A percentile compares a stretch with the other conserved stretches of the same genome.
Conservation (phyloP, 305 asterid species). For the Solanum hybrid region DNA sequence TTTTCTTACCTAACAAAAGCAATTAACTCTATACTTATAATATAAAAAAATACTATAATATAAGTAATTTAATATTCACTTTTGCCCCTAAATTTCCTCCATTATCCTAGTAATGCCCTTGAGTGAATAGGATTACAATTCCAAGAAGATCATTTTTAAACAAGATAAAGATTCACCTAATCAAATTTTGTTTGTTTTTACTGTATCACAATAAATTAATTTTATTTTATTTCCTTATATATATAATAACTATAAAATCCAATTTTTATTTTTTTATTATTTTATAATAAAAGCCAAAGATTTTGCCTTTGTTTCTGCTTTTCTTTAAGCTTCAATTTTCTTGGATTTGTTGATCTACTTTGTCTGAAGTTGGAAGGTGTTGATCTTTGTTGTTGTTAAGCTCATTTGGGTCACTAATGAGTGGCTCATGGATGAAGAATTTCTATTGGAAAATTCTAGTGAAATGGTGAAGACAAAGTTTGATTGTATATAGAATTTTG, state of each 20-base stretch:
- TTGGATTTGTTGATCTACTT: slow-evolving; percentile 69
- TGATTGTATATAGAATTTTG: slow-evolving; percentile 16
- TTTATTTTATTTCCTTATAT: neutral
- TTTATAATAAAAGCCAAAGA: neutral
- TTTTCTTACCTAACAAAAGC: neutral
- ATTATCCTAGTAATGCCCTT: neutral
- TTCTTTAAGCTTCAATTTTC: slow-evolving; percentile 52
- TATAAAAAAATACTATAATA: neutral
- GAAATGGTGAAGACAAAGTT: slow-evolving; percentile 28
- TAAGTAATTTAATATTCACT: neutral
- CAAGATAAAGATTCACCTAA: slow-evolving; percentile 1
- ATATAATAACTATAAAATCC: neutral
- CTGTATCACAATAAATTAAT: neutral
- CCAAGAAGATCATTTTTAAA: neutral
- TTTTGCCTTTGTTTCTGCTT: slow-evolving; percentile 23
- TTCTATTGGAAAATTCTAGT: slow-evolving; percentile 20
- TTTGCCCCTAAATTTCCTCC: slow-evolving; percentile 1
- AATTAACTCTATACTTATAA: neutral
- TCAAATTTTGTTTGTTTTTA: neutral
- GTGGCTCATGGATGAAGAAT: slow-evolving; percentile 29
- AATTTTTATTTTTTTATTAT: neutral
- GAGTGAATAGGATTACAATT: neutral
- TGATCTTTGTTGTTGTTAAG: slow-evolving; percentile 18
- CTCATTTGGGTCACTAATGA: slow-evolving; percentile 31
- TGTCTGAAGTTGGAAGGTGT: slow-evolving; percentile 14